Evolutionary conservation across 2,329 filamentous ascomycete species (phyloP).

Genomic region (Pseudopyricularia javanii): DNA sequence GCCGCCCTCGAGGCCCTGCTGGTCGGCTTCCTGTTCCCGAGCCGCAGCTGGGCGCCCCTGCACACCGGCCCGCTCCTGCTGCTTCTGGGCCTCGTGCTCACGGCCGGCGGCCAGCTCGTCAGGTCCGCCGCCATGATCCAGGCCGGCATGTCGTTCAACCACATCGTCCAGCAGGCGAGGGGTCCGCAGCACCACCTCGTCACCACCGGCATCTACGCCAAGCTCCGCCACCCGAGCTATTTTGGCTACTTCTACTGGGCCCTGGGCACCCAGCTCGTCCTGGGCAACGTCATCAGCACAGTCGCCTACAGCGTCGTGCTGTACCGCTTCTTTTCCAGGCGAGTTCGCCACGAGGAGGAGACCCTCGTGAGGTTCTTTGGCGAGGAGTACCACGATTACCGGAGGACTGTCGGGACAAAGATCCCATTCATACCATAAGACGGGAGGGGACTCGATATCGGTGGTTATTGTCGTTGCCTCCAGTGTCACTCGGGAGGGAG

Average conservation of each 20-base stretch:
- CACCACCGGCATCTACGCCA: conserved; percentile 65
- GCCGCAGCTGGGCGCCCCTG: conserved; percentile 30
- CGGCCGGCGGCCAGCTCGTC: conserved; percentile 59
- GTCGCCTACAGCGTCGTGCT: conserved; percentile 61
- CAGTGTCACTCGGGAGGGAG: neutral
- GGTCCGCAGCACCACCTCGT: conserved; percentile 65
- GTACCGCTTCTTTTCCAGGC: conserved; percentile 70
- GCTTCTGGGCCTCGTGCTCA: conserved; percentile 48
- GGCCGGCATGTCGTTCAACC: conserved; percentile 86
- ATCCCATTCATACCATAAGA: conserved; percentile 59
- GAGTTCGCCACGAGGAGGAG: conserved; percentile 69
- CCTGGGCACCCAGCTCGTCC: conserved; percentile 79
- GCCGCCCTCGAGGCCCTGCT: conserved; percentile 64
- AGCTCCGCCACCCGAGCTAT: conserved; percentile 78
- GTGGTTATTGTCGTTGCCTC: neutral
- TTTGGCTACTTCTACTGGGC: conserved; percentile 99
- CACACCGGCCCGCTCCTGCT: conserved; percentile 27
- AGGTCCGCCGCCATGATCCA: conserved; percentile 80
- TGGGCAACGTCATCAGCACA: conserved; percentile 76
- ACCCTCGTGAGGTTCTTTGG: conserved; percentile 74
- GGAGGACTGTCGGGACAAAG: conserved; percentile 55
- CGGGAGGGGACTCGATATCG: neutral
- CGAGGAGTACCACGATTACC: conserved; percentile 66
- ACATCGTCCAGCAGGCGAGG: conserved; percentile 63
- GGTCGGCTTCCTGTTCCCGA: conserved; percentile 42